Base-by-base conservation (phyloP, 192 early-diverging fungal species). In the Umbelopsis ramanniana region DNA sequence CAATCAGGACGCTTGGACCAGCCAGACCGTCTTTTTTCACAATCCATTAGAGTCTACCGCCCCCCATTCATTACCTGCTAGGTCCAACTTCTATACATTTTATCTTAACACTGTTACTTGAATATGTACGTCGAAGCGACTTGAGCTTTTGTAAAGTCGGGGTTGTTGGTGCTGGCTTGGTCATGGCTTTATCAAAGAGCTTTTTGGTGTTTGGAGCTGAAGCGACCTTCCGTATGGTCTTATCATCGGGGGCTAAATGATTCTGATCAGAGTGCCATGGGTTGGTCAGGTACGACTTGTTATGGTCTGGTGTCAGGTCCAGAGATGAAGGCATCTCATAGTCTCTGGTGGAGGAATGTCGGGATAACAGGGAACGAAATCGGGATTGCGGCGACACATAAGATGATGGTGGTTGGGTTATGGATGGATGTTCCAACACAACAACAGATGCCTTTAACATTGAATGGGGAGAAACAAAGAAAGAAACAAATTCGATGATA, bases 81-180 rank as follows among this genome's bases (percentile, higher is more conserved):
- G 97, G 96, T 19, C 89, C 87, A 4, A 98, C 96, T 76, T 95
- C 88, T 23, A 91, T 86, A 40, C 90, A 84, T 47, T 90, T 86
- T 38, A 95, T 86, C 74, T 89, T 92, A 77, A 96, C 88, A 38
- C 90, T 92, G 79, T 90, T 93, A 71, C 88, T 84, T 38, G 96
- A 96, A 79, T 93, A 93, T 11, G 90, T 92, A 53, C 93, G 83
- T 26, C 90, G 85, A 75, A 94, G 88, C 0, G 57, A 63, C 26
- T 63, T 63, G 6, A 75, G 57, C 15, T 52, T 72, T n/a, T 53
- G 60, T 2, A 67, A 17, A 22, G 35, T 50, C 21, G 67, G 57
- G 57, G 57, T 63, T 63, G 33, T n/a, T 29, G 19, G 48, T 2
- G 14, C 46, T 50, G 15, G 47, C 47, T 46, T 60, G 7, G 24